Evolutionary conservation across 2,329 filamentous ascomycete species (phyloP), one percentile per base, ranked within the genome.

Genomic region (Ophiostoma fasciatum): DNA sequence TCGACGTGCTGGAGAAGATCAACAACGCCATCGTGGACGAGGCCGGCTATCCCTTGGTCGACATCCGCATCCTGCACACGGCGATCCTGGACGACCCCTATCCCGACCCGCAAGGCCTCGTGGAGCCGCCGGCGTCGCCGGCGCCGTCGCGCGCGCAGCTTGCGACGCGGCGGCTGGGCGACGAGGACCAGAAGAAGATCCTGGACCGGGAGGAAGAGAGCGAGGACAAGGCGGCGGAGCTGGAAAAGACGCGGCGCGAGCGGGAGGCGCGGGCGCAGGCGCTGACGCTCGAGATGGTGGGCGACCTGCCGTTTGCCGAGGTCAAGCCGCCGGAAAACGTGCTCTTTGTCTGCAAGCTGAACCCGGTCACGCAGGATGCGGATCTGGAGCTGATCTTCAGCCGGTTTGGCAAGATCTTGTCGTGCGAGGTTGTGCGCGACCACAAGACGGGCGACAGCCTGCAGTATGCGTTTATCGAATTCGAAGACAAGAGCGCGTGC

Each of bases 391-490:
- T 96, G 45, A 96, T 98, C 44, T 98, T 98, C 59, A 88, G 83
- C 38, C 87, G 90, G 1, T 98, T 98, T 49, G 90, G 90, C 47
- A 88, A 80, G 51, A 94, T 98, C 28, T 57, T 96, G 18, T 93
- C 84, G 31, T 98, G 90, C 53, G 90, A 98, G 59, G 82, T 98
- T 23, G 94, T 98, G 43, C 71, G 88, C 33, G 90, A 98, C 55
- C 82, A 82, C 52, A 84, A 84, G 50, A 94, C 88, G 0, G 85
- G 85, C 4, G 90, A 98, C 58, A 94, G 84, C 51, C 61, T 98
- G 33, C 90, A 98, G 55, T 98, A 98, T 53, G 85, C 90, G 1
- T 98, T 98, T 48, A 92, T 98, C 50, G 90, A 98, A 54, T 98
- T 88, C 49, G 82, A 88, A 40, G 81, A 92, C 37, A 90, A 94